Percentiles rank a stretch among this genome's conserved stretches.
Evolutionary conservation across 2,329 filamentous ascomycete species (phyloP).

Genomic region (Aspergillus sojae): DNA sequence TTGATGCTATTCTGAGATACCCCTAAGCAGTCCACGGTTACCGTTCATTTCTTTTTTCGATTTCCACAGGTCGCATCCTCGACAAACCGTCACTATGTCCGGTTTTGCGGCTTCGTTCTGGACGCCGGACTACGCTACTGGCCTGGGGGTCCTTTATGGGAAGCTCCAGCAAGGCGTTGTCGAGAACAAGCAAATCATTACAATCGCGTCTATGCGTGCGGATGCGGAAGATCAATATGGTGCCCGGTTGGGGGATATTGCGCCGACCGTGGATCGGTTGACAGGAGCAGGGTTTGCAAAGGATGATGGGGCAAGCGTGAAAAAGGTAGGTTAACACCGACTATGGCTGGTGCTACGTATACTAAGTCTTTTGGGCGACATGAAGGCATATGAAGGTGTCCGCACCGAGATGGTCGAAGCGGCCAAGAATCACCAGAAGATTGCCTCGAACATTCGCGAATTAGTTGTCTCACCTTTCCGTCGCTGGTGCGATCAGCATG

Average conservation of each 20-base stretch:
- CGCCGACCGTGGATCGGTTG: conserved; percentile 78
- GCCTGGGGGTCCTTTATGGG: conserved; percentile 88
- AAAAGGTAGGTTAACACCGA: conserved; percentile 71
- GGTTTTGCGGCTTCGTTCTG: conserved; percentile 96
- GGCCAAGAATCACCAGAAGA: conserved; percentile 87
- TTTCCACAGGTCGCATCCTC: conserved; percentile 9
- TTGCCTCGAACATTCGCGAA: conserved; percentile 93
- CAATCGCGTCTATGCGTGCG: conserved; percentile 88
- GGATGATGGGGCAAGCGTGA: conserved; percentile 93
- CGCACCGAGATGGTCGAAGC: conserved; percentile 91
- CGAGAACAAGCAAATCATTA: conserved; percentile 93
- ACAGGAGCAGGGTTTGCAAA: conserved; percentile 74
- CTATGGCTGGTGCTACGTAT: neutral
- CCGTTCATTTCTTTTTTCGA: neutral
- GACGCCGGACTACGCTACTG: conserved; percentile 96
- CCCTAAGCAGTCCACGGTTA: neutral
- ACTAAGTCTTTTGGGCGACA: neutral
- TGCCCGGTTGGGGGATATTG: conserved; percentile 77
- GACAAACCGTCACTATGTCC: conserved; percentile 62
- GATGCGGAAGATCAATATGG: conserved; percentile 94
- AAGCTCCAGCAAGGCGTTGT: conserved; percentile 96
- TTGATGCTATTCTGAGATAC: conserved; percentile 3
- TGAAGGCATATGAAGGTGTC: conserved; percentile 88
- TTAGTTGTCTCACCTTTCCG: conserved; percentile 92
- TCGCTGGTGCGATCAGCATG: conserved; percentile 95